A percentile compares a stretch with the other conserved stretches of the same genome.
Evolutionary conservation across 352 stramenopile genomes (phyloP).

Genomic region (Globisporangium parvum): DNA sequence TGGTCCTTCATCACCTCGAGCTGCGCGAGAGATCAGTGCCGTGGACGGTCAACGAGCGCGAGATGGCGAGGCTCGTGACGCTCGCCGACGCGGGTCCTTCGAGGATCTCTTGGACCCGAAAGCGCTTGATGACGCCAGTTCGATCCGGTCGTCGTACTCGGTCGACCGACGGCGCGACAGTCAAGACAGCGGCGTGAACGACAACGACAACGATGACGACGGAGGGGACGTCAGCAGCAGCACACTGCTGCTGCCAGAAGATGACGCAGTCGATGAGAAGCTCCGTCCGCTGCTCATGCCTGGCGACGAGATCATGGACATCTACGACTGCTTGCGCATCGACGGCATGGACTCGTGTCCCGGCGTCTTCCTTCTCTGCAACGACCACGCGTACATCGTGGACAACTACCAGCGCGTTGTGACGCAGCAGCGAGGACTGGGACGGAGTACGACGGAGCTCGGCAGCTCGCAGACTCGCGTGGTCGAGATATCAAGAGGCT

Average conservation of each 20-base stretch:
- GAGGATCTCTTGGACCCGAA: neutral
- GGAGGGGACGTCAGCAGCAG: conserved; percentile 12
- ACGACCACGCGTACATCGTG: conserved; percentile 62
- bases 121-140: neutral
- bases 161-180: neutral
- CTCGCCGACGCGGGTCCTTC: conserved; percentile 6
- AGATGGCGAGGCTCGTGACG: neutral
- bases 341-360: conserved; percentile 77
- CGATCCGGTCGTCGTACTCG: conserved; percentile 1
- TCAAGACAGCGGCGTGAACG: conserved; percentile 12
- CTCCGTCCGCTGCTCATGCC: conserved; percentile 55
- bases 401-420: conserved; percentile 59
- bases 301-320: conserved; percentile 57
- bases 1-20: no score
- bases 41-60: neutral
- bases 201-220: conserved; percentile 19
- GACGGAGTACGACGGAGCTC: neutral
- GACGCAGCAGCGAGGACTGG: neutral
- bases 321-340: conserved; percentile 64
- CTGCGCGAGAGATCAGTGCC: no score
- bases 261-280: conserved; percentile 53
- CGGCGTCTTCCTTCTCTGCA: conserved; percentile 63
- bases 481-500: conserved; percentile 42
- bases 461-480: conserved; percentile 15
- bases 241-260: conserved; percentile 11